Conservation (phyloP, 192 early-diverging fungal genomes). For the Coemansia sp. region DNA sequence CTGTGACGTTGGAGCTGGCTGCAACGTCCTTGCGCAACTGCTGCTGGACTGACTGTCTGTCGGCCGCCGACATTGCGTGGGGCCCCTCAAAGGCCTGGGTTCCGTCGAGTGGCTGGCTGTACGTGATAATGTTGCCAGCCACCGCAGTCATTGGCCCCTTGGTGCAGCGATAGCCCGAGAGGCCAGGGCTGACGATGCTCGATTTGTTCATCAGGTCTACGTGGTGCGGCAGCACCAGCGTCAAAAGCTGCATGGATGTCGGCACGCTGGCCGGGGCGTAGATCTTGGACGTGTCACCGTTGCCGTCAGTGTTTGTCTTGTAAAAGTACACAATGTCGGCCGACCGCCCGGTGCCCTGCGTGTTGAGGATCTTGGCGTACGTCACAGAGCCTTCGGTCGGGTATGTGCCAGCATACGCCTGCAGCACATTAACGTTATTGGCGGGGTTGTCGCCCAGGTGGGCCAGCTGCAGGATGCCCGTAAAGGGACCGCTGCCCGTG, state of each 20-base stretch:
- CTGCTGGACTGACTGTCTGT: slow-evolving; percentile 24
- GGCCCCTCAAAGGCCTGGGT: slow-evolving; percentile 27
- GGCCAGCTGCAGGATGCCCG: slow-evolving; percentile 52
- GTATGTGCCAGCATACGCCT: slow-evolving; percentile 48
- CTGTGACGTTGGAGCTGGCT: slow-evolving; percentile 15
- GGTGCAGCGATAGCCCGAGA: slow-evolving; percentile 44
- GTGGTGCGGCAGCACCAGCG: slow-evolving; percentile 55
- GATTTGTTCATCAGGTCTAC: slow-evolving; percentile 18
- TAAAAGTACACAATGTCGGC: slow-evolving; percentile 39
- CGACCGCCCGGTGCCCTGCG: slow-evolving; percentile 17
- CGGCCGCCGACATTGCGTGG: slow-evolving; percentile 18
- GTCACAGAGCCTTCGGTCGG: slow-evolving; percentile 46
- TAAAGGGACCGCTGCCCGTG: neutral
- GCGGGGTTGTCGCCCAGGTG: slow-evolving; percentile 40
- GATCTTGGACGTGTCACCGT: slow-evolving; percentile 9
- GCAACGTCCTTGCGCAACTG: slow-evolving; percentile 43
- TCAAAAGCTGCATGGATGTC: slow-evolving; percentile 30
- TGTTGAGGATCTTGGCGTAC: slow-evolving; percentile 39
- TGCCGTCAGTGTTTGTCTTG: slow-evolving; percentile 38
- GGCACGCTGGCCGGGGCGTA: slow-evolving; percentile 10
- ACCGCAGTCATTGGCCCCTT: slow-evolving; percentile 55
- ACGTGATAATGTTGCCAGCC: slow-evolving; percentile 47
- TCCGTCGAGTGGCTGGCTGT: slow-evolving; percentile 38
- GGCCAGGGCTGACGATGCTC: slow-evolving; percentile 9
- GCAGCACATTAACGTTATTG: slow-evolving; percentile 41